Conservation (phyloP, 169 alveolate genomes). For the Plasmodium berghei region DNA sequence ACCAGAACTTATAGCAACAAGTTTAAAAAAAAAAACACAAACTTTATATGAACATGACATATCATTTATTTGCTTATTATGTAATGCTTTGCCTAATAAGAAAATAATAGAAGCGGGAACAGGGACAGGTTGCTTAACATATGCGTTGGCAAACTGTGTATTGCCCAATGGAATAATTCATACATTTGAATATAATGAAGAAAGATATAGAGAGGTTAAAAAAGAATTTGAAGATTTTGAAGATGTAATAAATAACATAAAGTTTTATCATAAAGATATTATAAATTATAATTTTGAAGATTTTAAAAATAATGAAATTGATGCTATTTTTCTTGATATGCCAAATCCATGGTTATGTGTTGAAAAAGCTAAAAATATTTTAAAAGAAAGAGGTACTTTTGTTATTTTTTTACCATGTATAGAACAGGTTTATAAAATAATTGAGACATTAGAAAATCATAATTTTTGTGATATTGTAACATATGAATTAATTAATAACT, state of each 20-base stretch:
- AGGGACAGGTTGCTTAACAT: conserved; percentile 93
- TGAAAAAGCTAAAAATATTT: conserved; percentile 82
- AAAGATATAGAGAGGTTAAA: conserved; percentile 86
- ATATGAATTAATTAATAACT: conserved; percentile 88
- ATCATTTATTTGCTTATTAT: conserved; percentile 88
- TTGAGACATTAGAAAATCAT: conserved; percentile 77
- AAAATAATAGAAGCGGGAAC: conserved; percentile 92
- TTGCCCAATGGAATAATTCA: conserved; percentile 89
- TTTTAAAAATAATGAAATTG: conserved; percentile 78
- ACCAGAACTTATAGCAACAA: conserved; percentile 86
- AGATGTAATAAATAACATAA: conserved; percentile 42
- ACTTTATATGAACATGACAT: conserved; percentile 93
- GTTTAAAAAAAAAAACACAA: conserved; percentile 90
- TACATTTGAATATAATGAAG: conserved; percentile 91
- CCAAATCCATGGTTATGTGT: conserved; percentile 94
- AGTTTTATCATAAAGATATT: conserved; percentile 86
- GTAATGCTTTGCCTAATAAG: conserved; percentile 91
- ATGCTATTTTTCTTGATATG: conserved; percentile 91
- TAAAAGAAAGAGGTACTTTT: conserved; percentile 86
- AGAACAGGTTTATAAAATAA: conserved; percentile 90
- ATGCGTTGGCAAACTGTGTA: conserved; percentile 88
- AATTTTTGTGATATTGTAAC: conserved; percentile 83
- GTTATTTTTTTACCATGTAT: conserved; percentile 92
- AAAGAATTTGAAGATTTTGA: conserved; percentile 77
- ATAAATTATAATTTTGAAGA: conserved; percentile 75